Base-by-base conservation (phyloP, 192 early-diverging fungal genomes). In the Coemansia sp. region DNA sequence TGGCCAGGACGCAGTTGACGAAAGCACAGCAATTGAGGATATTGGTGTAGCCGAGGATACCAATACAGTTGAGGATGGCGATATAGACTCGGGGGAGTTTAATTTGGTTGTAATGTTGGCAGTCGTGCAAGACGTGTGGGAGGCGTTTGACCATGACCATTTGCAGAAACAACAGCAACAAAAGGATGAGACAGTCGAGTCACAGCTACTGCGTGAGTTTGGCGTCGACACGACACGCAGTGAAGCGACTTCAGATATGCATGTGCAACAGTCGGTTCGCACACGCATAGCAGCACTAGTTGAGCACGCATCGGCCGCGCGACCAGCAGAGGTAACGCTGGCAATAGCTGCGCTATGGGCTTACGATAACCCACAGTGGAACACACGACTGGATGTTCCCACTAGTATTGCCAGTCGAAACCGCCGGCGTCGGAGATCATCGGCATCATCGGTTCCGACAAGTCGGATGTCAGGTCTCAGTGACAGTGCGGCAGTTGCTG, bases 311-410 rank as follows among this genome's bases (percentile, higher is more conserved):
- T 56, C 57, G 0, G 66, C 46, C 2, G 72, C 72, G 25, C 25
- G 25, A 59, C 69, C 68, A 7, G 56, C 66, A 1, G 73, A 75
- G 17, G 59, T 75, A 23, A 50, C 73, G 1, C 69, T 75, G 49
- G 78, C 78, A 0, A 59, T 63, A 17, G 73, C 63, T 23, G 73
- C 63, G 10, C 47, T 81, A 56, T 81, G 78, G 78, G 48, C 63
- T 3, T 14, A 53, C 31, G 66, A 75, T 57, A 81, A 81, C 44
- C 73, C 78, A 28, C 49, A 59, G 12, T 81, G 78, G 78, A 64
- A 64, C 48, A 74, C 66, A 3, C 53, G 36, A 10, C 51, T 79
- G 20, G 63, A 68, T 21, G 20, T 66, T 4, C 44, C 37, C 25
- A 26, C 2, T 40, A 59, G 7, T 56, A 69, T 10, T 19, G 44